Conservation (phyloP, 805 yeast genomes). For the Soucietia sequanensis region DNA sequence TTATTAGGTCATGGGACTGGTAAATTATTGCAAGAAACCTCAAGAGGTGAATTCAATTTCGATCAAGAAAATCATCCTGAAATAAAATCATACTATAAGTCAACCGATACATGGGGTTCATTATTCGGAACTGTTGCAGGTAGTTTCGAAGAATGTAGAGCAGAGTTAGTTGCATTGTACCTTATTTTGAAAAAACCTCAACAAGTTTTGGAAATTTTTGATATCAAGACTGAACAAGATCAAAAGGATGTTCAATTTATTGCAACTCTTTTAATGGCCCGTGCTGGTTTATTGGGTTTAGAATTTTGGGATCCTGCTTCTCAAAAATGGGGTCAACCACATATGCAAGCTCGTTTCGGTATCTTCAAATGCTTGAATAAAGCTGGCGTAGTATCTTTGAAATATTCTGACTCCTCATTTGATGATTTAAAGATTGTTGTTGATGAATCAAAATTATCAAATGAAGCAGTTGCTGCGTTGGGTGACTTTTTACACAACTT, state of each 20-base stretch:
- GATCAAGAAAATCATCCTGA: slow-evolving; percentile 68
- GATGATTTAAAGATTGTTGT: slow-evolving; percentile 61
- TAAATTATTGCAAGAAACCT: slow-evolving; percentile 58
- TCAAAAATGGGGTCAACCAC: slow-evolving; percentile 91
- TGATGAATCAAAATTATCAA: slow-evolving; percentile 60
- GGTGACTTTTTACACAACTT: slow-evolving; percentile 67
- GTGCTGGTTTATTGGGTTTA: slow-evolving; percentile 81
- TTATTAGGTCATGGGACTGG: slow-evolving; percentile 91
- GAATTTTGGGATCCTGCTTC: slow-evolving; percentile 86
- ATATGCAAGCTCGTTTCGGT: slow-evolving; percentile 89
- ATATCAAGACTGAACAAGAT: slow-evolving; percentile 52
- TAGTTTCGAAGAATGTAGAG: slow-evolving; percentile 90
- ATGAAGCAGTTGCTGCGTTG: slow-evolving; percentile 71
- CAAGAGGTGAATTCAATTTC: slow-evolving; percentile 68
- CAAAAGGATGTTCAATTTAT: slow-evolving; percentile 64
- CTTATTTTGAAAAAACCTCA: slow-evolving; percentile 60
- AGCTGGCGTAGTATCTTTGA: slow-evolving; percentile 63
- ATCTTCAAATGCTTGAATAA: slow-evolving; percentile 72
- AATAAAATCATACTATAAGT: slow-evolving; percentile 65
- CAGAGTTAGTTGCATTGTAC: slow-evolving; percentile 85
- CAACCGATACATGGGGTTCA: slow-evolving; percentile 90
- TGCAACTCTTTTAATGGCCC: slow-evolving; percentile 77
- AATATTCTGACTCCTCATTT: slow-evolving; percentile 45
- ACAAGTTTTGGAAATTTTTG: slow-evolving; percentile 72
- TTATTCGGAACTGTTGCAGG: slow-evolving; percentile 81